Percentiles rank a stretch among this genome's conserved stretches.
These are phyloP conservation scores for Cutaneotrichosporon cyanovorans DNA, from an alignment of 1,284 basidiomycete genomes.

Conservation along the genomic window DNA sequence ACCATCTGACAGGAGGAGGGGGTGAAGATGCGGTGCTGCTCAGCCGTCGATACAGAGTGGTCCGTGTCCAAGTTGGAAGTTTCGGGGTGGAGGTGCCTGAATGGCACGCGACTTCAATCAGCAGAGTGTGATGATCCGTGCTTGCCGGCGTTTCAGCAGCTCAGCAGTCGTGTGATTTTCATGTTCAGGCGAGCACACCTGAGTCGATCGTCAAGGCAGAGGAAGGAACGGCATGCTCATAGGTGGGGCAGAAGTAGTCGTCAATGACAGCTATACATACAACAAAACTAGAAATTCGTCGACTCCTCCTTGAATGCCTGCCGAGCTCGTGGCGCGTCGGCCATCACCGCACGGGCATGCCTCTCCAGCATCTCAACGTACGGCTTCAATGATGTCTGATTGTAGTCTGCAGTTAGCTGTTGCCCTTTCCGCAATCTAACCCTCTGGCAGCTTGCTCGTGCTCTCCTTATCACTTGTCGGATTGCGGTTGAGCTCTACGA, in stretches of 20 bases:
- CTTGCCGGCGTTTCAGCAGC: too few species aligned
- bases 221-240: too few species aligned
- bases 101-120: too few species aligned
- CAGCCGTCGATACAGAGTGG: too few species aligned
- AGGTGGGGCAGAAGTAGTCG: not conserved
- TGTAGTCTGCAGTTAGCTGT: conserved; percentile 43
- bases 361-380: conserved; percentile 85
- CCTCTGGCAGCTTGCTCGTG: conserved; percentile 9
- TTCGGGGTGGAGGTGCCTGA: too few species aligned
- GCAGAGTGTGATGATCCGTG: too few species aligned
- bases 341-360: conserved; percentile 53
- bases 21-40: too few species aligned
- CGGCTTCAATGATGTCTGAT: conserved; percentile 59
- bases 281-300: conserved; percentile 25
- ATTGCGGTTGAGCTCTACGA: conserved; percentile 59
- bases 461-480: not conserved
- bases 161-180: too few species aligned
- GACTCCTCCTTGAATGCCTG: conserved; percentile 26
- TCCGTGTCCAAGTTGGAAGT: too few species aligned
- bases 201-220: too few species aligned
- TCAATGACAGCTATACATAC: conserved; percentile 4
- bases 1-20: too few species aligned
- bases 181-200: too few species aligned
- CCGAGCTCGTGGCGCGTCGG: conserved; percentile 27
- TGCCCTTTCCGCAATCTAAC: not conserved